Evolutionary conservation across 129 eudicot genomes (phyloP).

Genomic region (Gnaphalium uliginosum): DNA sequence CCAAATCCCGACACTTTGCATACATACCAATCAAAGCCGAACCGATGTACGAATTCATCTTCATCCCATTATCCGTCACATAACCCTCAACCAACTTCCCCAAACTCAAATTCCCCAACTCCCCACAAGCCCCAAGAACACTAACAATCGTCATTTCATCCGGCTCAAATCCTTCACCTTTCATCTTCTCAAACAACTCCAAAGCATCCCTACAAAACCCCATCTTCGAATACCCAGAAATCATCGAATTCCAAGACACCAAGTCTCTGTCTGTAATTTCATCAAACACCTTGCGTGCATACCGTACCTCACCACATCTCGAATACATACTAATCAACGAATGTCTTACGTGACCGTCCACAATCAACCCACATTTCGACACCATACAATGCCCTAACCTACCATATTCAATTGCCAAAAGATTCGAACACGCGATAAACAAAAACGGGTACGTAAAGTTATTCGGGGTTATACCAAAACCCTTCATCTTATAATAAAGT

Average conservation of each 20-base stretch:
- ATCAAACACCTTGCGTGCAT: conserved; percentile 72
- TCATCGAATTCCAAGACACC: conserved; percentile 83
- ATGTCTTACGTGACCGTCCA: conserved; percentile 63
- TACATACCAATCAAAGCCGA: conserved; percentile 83
- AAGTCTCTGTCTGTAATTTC: conserved; percentile 64
- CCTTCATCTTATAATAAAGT: conserved; percentile 55
- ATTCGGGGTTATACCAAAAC: conserved; percentile 53
- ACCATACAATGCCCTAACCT: conserved; percentile 51
- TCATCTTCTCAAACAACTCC: conserved; percentile 63
- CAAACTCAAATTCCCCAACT: conserved; percentile 61
- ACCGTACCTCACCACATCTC: conserved; percentile 42
- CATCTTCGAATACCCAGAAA: conserved; percentile 65
- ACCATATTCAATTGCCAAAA: conserved; percentile 47
- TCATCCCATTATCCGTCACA: conserved; percentile 47
- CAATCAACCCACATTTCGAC: conserved; percentile 56
- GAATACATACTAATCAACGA: conserved; percentile 82
- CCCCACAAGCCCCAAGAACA: conserved; percentile 78
- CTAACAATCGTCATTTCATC: conserved; percentile 73
- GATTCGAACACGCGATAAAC: conserved; percentile 60
- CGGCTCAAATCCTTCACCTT: conserved; percentile 56
- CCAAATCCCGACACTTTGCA: conserved; percentile 78
- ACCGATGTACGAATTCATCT: conserved; percentile 51
- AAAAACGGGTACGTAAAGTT: conserved; percentile 82
- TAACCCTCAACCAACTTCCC: conserved; percentile 62
- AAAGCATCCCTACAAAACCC: conserved; percentile 58